Evolutionary conservation across 495 filamentous ascomycete genomes (phyloP).

Genomic region (Neurospora sp.): DNA sequence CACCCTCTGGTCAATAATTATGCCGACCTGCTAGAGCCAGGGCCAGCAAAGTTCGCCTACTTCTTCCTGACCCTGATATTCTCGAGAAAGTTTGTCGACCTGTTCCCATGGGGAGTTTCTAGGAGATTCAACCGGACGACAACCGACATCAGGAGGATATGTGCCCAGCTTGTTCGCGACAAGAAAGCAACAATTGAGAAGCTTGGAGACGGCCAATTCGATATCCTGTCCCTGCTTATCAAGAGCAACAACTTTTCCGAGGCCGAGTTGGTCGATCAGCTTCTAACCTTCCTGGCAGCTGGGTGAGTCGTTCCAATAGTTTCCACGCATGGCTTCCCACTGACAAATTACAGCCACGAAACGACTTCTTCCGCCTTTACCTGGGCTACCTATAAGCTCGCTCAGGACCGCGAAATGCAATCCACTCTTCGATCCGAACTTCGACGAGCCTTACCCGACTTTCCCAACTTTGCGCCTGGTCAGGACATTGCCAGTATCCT

Average conservation of each 20-base stretch:
- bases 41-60: slow-evolving; percentile 28
- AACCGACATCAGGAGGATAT: slow-evolving; percentile 47
- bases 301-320: background rate
- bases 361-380: slow-evolving; percentile 42
- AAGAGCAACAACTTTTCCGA: slow-evolving; percentile 64
- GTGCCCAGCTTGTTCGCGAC: slow-evolving; percentile 50
- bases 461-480: slow-evolving; percentile 26
- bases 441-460: slow-evolving; percentile 47
- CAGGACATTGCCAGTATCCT: slow-evolving; percentile 36
- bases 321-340: too few species aligned
- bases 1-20: slow-evolving; percentile 59
- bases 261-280: slow-evolving; percentile 69
- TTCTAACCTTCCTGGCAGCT: slow-evolving; percentile 86
- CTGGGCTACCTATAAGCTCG: slow-evolving; percentile 40
- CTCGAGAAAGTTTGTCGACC: slow-evolving; percentile 34
- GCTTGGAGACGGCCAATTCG: slow-evolving; percentile 43
- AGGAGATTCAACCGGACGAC: slow-evolving; percentile 42
- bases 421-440: slow-evolving; percentile 36
- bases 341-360: slow-evolving; percentile 52
- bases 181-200: slow-evolving; percentile 51
- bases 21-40: slow-evolving; percentile 40
- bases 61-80: slow-evolving; percentile 34
- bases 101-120: slow-evolving; percentile 55
- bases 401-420: slow-evolving; percentile 33
- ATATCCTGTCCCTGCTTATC: slow-evolving; percentile 73